phyloP scores from a whole-genome alignment of 495 filamentous ascomycete genomes.

The Pseudotulostoma volvatum region DNA sequence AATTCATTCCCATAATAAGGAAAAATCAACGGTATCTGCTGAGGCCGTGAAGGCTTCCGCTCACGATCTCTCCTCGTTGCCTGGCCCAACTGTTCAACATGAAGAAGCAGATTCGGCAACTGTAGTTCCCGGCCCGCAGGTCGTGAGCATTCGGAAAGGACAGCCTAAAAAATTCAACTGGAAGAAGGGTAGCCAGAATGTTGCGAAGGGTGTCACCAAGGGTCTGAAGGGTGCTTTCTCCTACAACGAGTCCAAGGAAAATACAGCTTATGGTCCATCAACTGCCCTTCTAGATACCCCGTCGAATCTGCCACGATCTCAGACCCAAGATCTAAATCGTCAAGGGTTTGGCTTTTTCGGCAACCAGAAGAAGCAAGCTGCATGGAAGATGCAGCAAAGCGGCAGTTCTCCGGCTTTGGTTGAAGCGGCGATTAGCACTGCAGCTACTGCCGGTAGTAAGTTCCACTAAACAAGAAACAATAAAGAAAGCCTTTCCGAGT shows the following conservation, averaged over 20 bases:
- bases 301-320: conserved; percentile 30
- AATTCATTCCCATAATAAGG: conserved; percentile 65
- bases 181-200: conserved; percentile 88
- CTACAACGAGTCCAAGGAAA: conserved; percentile 36
- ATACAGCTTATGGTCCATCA: conserved; percentile 26
- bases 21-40: conserved; percentile 51
- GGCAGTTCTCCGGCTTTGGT: conserved; percentile 36
- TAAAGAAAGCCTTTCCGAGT: no score
- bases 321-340: conserved; percentile 37
- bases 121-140: conserved; percentile 62
- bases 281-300: conserved; percentile 20
- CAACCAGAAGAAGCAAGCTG: conserved; percentile 32
- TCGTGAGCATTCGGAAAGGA: conserved; percentile 82
- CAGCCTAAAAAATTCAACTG: conserved; percentile 93
- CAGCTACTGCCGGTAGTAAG: conserved; percentile 16
- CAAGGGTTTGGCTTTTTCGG: conserved; percentile 66
- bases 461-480: no score
- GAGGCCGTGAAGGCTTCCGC: conserved; percentile 35
- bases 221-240: conserved; percentile 71
- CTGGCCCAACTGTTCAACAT: conserved; percentile 40
- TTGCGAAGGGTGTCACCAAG: conserved; percentile 87
- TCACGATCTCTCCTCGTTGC: conserved; percentile 31
- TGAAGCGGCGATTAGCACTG: conserved; percentile 31
- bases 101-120: conserved; percentile 52
- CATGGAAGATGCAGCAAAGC: conserved; percentile 34